A percentile compares a stretch with the other conserved stretches of the same genome.
Conservation (phyloP, 1,284 basidiomycete species). For the Puccinia horiana region DNA sequence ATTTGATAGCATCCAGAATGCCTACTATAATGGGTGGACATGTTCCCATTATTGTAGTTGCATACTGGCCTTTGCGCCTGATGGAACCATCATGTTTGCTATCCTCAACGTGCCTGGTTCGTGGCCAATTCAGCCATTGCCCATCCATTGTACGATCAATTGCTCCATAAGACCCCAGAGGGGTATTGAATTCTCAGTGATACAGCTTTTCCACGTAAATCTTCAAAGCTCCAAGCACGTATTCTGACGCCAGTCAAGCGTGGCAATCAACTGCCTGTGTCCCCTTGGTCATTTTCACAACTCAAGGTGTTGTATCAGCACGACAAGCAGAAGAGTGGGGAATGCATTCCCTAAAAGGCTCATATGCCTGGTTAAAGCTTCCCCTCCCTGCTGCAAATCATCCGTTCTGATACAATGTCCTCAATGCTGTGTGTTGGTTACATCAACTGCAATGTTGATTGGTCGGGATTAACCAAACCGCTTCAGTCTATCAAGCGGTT, state of each 20-base stretch:
- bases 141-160: not conserved
- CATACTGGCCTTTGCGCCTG: not conserved
- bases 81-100: constrained; percentile 57
- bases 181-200: not conserved
- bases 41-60: not conserved
- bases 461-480: not conserved
- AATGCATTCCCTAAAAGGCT: not conserved
- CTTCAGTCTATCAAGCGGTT: not conserved
- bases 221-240: not conserved
- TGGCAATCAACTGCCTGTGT: not conserved
- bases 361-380: not conserved
- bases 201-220: not conserved
- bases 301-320: not conserved
- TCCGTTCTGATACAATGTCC: not conserved
- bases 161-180: not conserved
- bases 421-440: not conserved
- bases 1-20: not conserved
- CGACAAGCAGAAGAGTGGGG: constrained; percentile 21
- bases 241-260: not conserved
- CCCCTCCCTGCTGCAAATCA: not conserved
- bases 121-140: not conserved
- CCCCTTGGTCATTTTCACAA: too few relatives aligned
- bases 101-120: constrained; percentile 57
- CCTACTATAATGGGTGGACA: not conserved
- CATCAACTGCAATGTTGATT: not conserved